Conservation (phyloP, 1,284 basidiomycete genomes). For the Vanrija humicola region DNA sequence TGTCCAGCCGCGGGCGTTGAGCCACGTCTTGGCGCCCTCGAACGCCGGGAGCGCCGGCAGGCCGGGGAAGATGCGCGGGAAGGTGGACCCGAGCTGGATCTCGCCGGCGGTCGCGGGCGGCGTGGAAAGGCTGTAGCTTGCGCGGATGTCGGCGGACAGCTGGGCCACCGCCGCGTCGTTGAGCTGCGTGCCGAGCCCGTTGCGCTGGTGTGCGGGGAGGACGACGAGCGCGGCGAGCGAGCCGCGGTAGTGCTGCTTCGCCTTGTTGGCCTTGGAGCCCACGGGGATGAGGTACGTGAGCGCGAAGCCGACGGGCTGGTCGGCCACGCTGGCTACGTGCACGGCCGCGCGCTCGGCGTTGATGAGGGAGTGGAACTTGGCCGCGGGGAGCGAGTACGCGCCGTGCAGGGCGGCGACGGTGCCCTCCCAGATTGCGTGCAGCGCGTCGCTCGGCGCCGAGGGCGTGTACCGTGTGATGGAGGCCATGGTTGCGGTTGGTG, state of each 20-base stretch:
- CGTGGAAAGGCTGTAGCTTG: constrained; percentile 2
- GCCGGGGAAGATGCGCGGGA: constrained; percentile 29
- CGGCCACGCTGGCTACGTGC: constrained; percentile 6
- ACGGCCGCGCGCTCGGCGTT: constrained; percentile 5
- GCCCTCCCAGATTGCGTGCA: constrained; percentile 11
- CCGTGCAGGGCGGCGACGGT: neutral
- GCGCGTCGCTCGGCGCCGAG: neutral
- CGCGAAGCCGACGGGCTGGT: constrained; percentile 11
- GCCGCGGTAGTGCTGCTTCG: constrained; percentile 18
- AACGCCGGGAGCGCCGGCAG: constrained; percentile 14
- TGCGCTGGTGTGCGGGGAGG: constrained; percentile 4
- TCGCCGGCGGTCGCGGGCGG: constrained; percentile 3
- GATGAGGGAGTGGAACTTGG: constrained; percentile 14
- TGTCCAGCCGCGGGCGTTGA: constrained; percentile 16
- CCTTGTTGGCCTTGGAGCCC: constrained; percentile 1
- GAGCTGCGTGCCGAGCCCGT: constrained; percentile 18
- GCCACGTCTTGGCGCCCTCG: constrained; percentile 10
- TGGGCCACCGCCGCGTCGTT: constrained; percentile 12
- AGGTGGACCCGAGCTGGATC: constrained; percentile 24
- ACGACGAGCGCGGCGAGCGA: constrained; percentile 16
- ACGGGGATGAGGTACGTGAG: constrained; percentile 15
- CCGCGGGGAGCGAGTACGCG: constrained; percentile 10
- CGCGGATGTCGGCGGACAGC: constrained; percentile 7
- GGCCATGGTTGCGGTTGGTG: no score
- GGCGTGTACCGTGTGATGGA: neutral